A percentile compares a stretch with the other conserved stretches of the same genome.
Evolutionary conservation across 73 alveolate species (phyloP).

Genomic region (Paramecium pentaurelia): DNA sequence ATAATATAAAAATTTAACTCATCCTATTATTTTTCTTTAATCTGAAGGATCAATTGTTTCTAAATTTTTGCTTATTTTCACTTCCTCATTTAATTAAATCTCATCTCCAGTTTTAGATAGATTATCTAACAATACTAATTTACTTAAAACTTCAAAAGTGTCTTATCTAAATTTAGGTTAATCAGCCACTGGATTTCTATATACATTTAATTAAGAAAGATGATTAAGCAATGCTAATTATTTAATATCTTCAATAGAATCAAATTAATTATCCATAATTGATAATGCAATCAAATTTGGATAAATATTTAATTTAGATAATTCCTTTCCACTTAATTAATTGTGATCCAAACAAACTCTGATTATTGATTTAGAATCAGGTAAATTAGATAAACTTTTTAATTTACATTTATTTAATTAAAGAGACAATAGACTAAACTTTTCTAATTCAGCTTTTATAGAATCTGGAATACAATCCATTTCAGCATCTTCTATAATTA

Average conservation of each 20-base stretch:
- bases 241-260: constrained; percentile 11
- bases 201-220: constrained; percentile 1
- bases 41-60: background rate
- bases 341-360: constrained; percentile 26
- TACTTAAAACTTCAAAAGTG: background rate
- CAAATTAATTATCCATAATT: constrained; percentile 19
- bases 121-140: background rate
- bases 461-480: background rate
- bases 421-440: background rate
- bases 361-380: background rate
- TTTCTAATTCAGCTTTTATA: background rate
- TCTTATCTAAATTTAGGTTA: constrained; percentile 4
- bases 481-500: constrained; percentile 9
- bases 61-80: background rate
- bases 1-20: background rate
- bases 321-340: constrained; percentile 27
- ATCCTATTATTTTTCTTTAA: background rate
- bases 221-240: background rate
- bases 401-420: background rate
- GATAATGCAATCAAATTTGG: constrained; percentile 28
- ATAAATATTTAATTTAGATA: background rate
- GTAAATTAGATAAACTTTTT: background rate
- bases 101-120: constrained; percentile 8
- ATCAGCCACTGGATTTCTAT: constrained; percentile 43
- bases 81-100: background rate